Evolutionary conservation across 192 early-diverging fungal species (phyloP), one percentile per base, ranked within the genome.

Genomic region (Glomus cerebriforme): DNA sequence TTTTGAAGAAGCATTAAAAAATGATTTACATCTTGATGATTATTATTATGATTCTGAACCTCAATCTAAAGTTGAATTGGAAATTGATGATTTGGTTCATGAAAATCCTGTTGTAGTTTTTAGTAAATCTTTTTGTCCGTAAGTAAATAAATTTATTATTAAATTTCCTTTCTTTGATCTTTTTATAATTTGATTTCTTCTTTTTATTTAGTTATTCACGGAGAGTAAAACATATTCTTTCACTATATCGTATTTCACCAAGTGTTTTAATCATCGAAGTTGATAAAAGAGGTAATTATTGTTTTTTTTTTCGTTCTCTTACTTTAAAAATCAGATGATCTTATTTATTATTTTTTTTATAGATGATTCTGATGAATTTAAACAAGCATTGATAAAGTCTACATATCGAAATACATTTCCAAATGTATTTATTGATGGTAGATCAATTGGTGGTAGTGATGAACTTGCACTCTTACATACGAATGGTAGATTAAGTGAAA

Each of bases 361-460:
- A 80, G 79, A 66, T 65, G 74, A 80, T 37, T 4, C 17, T 6
- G 37, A 65, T 58, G 62, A 76, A 80, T 24, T 80, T 10, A 66
- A 75, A 68, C 26, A 35, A n/a, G 29, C 45, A n/a, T 37, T 80
- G 35, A 47, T 34, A 2, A 67, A 59, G 34, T 39, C 65, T 9
- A 66, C 79, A 22, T 60, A 64, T 63, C 79, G 34, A 34, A 24
- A 9, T 22, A 80, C 79, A 31, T 77, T 75, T 59, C 79, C 79
- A 29, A 80, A 80, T 69, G n/a, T 80, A 5, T 80, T 80, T 66
- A 27, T 80, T 2, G 31, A 58, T 35, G 74, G 79, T 58, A 45
- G 13, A 37, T 59, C 73, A 10, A 80, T 80, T 67, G 79, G 79
- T 26, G 79, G 79, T 31, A 75, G 71, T 22, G 60, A 80, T 24